Base-by-base conservation (phyloP, 768 basidiomycete genomes). In the Rickenella mellea region DNA sequence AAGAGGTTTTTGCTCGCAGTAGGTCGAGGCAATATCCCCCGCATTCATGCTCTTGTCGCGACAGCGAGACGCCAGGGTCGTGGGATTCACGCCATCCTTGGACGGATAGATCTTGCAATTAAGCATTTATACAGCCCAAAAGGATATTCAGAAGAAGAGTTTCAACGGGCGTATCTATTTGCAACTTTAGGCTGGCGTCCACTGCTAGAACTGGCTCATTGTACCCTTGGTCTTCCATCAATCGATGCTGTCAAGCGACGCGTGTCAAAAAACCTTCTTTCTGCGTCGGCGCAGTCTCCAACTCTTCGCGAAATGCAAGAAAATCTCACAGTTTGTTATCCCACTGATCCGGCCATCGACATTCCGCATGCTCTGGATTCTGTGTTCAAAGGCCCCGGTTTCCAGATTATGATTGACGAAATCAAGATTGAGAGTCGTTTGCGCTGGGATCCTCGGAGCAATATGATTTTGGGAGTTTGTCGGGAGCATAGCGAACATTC, bases 1-100 rank as follows among this genome's bases (percentile, higher is more conserved):
- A 58, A 58, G 43, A 30, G 45, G 38, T 50, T 48, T 22, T 41
- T 56, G 6, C 43, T 56, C 44, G 55, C 51, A 14, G 42, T 58
- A 1, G 55, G 37, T 20, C 53, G 51, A 17, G 55, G 55, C 22
- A 39, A 49, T 20, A 44, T 53, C 2, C 32, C 46, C 21, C 45
- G 55, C 6, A 44, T 56, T 1, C 45, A 51, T 24, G 33, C 46
- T 12, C 41, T 58, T 11, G 37, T 52, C 8, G 27, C 38, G 22
- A 51, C 45, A 14, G 50, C 44, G 31, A 19, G 55, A 9, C 40
- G 30, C 10, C 31, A 42, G 8, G 40, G 42, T 8, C 38, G 40
- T 5, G 53, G 56, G 2, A 51, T 59, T 26, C 40, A 33, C 0
- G 39, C 44, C 3, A 27, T 59, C 3, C 19, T 59, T 5, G 44